Conservation (phyloP, 768 basidiomycete species). For the Serendipita indica region DNA sequence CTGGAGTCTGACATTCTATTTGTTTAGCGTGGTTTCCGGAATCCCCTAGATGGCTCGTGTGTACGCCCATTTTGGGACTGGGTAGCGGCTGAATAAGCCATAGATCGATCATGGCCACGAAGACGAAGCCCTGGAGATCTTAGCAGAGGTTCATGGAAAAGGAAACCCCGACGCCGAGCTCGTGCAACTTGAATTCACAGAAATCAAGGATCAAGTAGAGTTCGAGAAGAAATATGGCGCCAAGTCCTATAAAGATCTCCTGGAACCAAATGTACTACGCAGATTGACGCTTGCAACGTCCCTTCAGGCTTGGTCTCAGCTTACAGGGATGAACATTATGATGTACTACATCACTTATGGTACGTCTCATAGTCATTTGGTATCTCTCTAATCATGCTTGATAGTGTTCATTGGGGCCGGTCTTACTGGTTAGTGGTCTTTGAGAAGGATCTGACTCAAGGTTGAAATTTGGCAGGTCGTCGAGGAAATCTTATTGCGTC, state of each 20-base stretch:
- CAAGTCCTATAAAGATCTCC: conserved; percentile 50
- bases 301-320: conserved; percentile 71
- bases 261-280: conserved; percentile 50
- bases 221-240: conserved; percentile 57
- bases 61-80: neutral
- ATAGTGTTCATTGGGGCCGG: neutral
- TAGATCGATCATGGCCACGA: conserved; percentile 41
- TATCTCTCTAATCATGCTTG: neutral
- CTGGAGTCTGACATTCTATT: neutral
- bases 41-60: conserved; percentile 48
- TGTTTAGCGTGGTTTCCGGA: conserved; percentile 17
- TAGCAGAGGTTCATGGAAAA: conserved; percentile 58
- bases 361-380: neutral
- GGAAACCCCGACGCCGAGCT: conserved; percentile 45
- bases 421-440: neutral
- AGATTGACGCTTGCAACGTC: conserved; percentile 54
- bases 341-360: conserved; percentile 29
- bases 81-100: neutral
- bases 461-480: conserved; percentile 36
- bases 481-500: conserved; percentile 63
- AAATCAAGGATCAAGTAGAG: conserved; percentile 39
- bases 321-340: conserved; percentile 54
- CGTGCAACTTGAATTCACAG: conserved; percentile 53
- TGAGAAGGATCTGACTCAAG: neutral
- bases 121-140: conserved; percentile 50